Evolutionary conservation across 1,139 yeast species (phyloP).

Genomic region (Yamadazyma songkhlaensis): DNA sequence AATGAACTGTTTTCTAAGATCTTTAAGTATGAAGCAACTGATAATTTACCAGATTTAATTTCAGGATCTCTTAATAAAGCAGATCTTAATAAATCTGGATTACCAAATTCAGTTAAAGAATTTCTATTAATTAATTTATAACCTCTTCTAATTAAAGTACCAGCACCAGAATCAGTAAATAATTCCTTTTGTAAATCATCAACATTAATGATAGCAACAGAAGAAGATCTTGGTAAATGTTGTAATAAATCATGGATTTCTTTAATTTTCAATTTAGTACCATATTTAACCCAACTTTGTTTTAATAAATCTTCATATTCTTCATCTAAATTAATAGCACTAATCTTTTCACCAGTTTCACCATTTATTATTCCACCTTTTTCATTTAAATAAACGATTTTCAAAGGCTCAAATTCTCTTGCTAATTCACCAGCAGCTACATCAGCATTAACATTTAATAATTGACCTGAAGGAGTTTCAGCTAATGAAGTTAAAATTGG

Average conservation of each 20-base stretch:
- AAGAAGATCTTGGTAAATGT: conserved; percentile 93
- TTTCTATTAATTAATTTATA: conserved; percentile 76
- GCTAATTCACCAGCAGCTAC: conserved; percentile 99
- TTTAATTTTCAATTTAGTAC: conserved; percentile 93
- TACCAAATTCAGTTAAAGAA: conserved; percentile 68
- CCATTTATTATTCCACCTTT: conserved; percentile 98
- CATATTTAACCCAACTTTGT: conserved; percentile 97
- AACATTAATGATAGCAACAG: conserved; percentile 95
- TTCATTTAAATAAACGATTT: conserved; percentile 93
- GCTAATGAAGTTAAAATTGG: conserved; percentile 96
- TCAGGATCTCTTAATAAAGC: conserved; percentile 79
- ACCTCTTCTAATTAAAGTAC: conserved; percentile 96
- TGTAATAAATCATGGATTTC: conserved; percentile 93
- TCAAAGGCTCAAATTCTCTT: conserved; percentile 92
- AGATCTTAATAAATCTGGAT: conserved; percentile 70
- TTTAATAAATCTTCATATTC: conserved; percentile 89
- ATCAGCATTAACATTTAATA: conserved; percentile 95
- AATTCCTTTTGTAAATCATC: conserved; percentile 94
- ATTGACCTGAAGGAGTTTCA: conserved; percentile 94
- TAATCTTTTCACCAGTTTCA: conserved; percentile 82
- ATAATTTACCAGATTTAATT: conserved; percentile 63
- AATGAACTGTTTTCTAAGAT: conserved; percentile 61
- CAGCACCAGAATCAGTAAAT: conserved; percentile 98
- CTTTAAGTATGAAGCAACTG: conserved; percentile 82
- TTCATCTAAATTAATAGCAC: conserved; percentile 90